These are phyloP conservation scores for Solanum pennellii DNA, from an alignment of 257 asterid species.

Conservation along the genomic window DNA sequence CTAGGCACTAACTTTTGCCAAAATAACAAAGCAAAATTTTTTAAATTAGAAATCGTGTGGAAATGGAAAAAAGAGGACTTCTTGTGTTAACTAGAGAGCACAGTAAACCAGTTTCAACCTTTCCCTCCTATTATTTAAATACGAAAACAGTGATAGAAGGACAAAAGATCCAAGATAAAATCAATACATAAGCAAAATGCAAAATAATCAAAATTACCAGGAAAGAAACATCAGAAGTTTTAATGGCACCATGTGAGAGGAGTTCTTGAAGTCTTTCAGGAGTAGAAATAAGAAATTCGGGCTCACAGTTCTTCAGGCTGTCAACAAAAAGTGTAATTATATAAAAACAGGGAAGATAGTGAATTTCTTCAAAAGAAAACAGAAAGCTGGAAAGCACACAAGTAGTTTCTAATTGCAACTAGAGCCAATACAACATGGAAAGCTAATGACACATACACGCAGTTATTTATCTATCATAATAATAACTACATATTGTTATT, in stretches of 20 bases:
- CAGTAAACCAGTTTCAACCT: background rate
- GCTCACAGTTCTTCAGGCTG: constrained; percentile 66
- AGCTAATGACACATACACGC: background rate
- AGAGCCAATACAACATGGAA: background rate
- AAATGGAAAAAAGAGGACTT: background rate
- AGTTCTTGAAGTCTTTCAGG: constrained; percentile 72
- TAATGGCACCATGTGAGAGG: constrained; percentile 38
- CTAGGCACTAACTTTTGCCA: background rate
- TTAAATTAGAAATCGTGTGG: background rate
- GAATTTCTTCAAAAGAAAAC: background rate
- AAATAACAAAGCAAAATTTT: background rate
- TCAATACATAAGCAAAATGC: background rate
- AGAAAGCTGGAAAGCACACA: background rate
- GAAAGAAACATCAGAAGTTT: constrained; percentile 51
- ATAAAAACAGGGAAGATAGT: background rate
- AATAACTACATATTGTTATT: background rate
- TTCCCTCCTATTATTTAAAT: background rate
- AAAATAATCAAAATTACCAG: constrained; percentile 39
- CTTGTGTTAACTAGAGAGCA: background rate
- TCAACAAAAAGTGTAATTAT: background rate
- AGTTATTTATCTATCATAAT: background rate
- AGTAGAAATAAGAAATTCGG: constrained; percentile 74
- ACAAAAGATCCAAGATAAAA: background rate
- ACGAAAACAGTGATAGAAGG: background rate
- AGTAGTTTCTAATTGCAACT: background rate